Evolutionary conservation across 1,139 yeast species (phyloP).

Genomic region (Suhomyces chickasaworum): DNA sequence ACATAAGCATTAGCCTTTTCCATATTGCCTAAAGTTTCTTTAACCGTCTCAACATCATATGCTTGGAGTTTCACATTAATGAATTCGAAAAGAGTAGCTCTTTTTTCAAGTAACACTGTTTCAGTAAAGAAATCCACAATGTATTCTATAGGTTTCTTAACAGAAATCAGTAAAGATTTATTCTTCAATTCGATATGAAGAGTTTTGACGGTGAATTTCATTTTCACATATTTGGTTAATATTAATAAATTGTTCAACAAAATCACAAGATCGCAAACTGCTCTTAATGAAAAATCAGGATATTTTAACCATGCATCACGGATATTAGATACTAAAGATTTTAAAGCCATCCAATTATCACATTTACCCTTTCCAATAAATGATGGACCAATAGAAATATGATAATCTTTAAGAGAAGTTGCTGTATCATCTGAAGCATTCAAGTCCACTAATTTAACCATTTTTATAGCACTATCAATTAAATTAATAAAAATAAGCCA

Average conservation of each 20-base stretch:
- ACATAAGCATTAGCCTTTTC: constrained; percentile 24
- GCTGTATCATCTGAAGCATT: constrained; percentile 15
- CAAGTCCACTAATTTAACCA: constrained; percentile 28
- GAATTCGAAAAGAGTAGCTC: constrained; percentile 22
- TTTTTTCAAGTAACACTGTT: constrained; percentile 18
- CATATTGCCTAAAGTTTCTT: constrained; percentile 22
- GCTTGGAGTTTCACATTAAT: constrained; percentile 22
- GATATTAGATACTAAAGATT: constrained; percentile 30
- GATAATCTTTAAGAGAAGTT: constrained; percentile 2
- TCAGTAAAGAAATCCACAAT: constrained; percentile 16
- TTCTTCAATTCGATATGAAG: constrained; percentile 6
- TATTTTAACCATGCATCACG: constrained; percentile 47
- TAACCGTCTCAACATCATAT: constrained; percentile 17
- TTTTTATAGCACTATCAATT: constrained; percentile 17
- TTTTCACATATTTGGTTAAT: constrained; percentile 19
- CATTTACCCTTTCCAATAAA: constrained; percentile 2
- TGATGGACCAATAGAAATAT: constrained; percentile 12
- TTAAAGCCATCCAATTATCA: constrained; percentile 46
- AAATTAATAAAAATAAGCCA: constrained; percentile 24
- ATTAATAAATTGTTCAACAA: constrained; percentile 32
- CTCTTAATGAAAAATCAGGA: constrained; percentile 30
- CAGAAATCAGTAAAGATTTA: constrained; percentile 1
- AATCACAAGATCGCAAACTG: constrained; percentile 29
- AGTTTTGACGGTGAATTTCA: constrained; percentile 5
- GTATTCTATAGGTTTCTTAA: neutral